phyloP scores from a whole-genome alignment of 2,329 filamentous ascomycete genomes.

The Alternaria arbusti region DNA sequence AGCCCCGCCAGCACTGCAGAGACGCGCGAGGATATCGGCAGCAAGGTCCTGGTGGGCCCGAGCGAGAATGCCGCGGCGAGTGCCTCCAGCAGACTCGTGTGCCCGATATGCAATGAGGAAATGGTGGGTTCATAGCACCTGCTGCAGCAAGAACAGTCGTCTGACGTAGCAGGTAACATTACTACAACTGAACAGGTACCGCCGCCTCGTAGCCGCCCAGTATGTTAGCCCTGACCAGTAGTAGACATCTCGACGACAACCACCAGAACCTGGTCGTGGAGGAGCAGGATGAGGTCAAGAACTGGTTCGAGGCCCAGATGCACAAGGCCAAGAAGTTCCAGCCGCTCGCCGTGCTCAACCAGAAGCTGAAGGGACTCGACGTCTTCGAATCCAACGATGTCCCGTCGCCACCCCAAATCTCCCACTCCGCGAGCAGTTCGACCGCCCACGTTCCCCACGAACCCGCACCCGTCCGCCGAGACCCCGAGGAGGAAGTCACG shows the following conservation, averaged over 20 bases:
- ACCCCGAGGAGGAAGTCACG: slow-evolving; percentile 90
- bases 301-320: slow-evolving; percentile 96
- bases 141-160: slow-evolving; percentile 13
- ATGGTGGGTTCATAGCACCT: slow-evolving; percentile 69
- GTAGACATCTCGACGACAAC: slow-evolving; percentile 80
- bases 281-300: slow-evolving; percentile 92
- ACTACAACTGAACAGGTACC: slow-evolving; percentile 76
- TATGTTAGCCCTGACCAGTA: slow-evolving; percentile 17
- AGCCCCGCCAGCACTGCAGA: slow-evolving; percentile 74
- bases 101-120: slow-evolving; percentile 97
- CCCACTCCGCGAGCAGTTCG: slow-evolving; percentile 41
- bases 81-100: slow-evolving; percentile 74
- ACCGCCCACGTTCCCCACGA: slow-evolving; percentile 38
- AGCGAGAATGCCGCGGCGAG: slow-evolving; percentile 63
- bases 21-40: slow-evolving; percentile 74
- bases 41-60: slow-evolving; percentile 76
- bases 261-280: slow-evolving; percentile 89
- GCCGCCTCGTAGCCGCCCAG: slow-evolving; percentile 3
- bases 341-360: slow-evolving; percentile 86
- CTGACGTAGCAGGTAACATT: slow-evolving; percentile 74
- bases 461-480: slow-evolving; percentile 52
- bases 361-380: slow-evolving; percentile 89
- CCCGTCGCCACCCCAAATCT: slow-evolving; percentile 49
- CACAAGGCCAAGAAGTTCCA: slow-evolving; percentile 93
- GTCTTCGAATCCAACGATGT: slow-evolving; percentile 93